Evolutionary conservation across 1,139 yeast genomes (phyloP).

Genomic region (Suhomyces taliae): DNA sequence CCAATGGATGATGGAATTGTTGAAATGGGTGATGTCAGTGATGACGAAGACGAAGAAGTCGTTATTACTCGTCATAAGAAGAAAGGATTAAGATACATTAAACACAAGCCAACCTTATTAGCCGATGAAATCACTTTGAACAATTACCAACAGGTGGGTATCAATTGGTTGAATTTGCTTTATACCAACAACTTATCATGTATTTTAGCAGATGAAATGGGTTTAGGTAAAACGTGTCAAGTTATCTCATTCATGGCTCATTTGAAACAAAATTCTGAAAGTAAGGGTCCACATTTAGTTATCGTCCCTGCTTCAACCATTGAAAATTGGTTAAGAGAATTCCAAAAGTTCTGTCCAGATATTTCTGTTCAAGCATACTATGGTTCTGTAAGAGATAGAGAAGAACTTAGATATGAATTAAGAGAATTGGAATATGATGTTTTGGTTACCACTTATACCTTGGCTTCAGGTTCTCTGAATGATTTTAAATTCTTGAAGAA

Average conservation of each 20-base stretch:
- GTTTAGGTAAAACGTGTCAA: conserved; percentile 94
- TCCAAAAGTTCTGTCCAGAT: conserved; percentile 81
- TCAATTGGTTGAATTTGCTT: conserved; percentile 85
- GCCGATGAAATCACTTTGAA: conserved; percentile 68
- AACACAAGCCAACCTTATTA: conserved; percentile 67
- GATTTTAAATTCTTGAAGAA: conserved; percentile 78
- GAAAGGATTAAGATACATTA: conserved; percentile 51
- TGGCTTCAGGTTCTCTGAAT: conserved; percentile 83
- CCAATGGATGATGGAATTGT: conserved; percentile 12
- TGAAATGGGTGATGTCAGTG: conserved; percentile 27
- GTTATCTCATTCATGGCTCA: conserved; percentile 91
- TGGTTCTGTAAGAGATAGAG: conserved; percentile 84
- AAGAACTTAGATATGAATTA: conserved; percentile 72
- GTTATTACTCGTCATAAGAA: conserved; percentile 16
- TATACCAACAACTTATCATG: conserved; percentile 82
- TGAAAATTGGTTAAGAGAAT: conserved; percentile 97
- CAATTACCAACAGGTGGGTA: conserved; percentile 91
- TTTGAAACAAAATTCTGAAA: conserved; percentile 58
- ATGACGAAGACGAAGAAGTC: conserved; percentile 22
- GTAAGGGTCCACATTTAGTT: conserved; percentile 71
- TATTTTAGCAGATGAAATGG: conserved; percentile 98
- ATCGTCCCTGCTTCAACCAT: conserved; percentile 96
- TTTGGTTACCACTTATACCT: conserved; percentile 86
- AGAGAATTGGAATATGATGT: conserved; percentile 75
- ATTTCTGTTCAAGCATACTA: conserved; percentile 88